These are phyloP conservation scores for Entomortierella lignicola DNA, from an alignment of 192 early-diverging fungal genomes.

Conservation along the genomic window DNA sequence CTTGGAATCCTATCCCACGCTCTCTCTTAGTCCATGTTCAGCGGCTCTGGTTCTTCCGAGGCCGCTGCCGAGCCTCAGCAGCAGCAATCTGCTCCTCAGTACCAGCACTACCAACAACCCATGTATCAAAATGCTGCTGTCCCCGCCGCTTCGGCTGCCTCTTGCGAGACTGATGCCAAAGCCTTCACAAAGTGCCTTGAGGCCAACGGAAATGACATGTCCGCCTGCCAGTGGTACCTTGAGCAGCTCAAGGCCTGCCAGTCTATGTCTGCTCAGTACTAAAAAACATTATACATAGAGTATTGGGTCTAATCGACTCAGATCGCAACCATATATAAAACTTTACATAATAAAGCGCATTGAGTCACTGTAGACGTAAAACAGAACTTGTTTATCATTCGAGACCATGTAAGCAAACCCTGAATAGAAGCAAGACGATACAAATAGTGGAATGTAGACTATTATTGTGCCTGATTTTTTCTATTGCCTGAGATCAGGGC, in stretches of 20 bases:
- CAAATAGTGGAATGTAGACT: too few species aligned
- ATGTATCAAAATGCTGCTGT: slow-evolving; percentile 53
- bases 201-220: slow-evolving; percentile 80
- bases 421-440: too few species aligned
- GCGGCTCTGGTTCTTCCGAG: slow-evolving; percentile 58
- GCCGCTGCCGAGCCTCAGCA: slow-evolving; percentile 53
- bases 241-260: slow-evolving; percentile 86
- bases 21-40: slow-evolving; percentile 58
- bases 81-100: slow-evolving; percentile 28
- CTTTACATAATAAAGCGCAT: neutral
- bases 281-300: neutral
- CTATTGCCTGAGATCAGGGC: neutral
- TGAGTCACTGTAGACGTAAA: neutral
- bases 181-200: slow-evolving; percentile 91
- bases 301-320: too few species aligned
- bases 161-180: slow-evolving; percentile 82
- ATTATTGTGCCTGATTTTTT: too few species aligned
- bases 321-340: neutral
- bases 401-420: too few species aligned
- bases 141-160: slow-evolving; percentile 31
- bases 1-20: neutral
- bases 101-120: slow-evolving; percentile 55
- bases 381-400: neutral
- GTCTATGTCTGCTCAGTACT: slow-evolving; percentile 62
- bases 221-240: slow-evolving; percentile 89